These are phyloP conservation scores for Diplosphaera chodatii DNA, from an alignment of 139 green algal genomes.

Conservation along the genomic window DNA sequence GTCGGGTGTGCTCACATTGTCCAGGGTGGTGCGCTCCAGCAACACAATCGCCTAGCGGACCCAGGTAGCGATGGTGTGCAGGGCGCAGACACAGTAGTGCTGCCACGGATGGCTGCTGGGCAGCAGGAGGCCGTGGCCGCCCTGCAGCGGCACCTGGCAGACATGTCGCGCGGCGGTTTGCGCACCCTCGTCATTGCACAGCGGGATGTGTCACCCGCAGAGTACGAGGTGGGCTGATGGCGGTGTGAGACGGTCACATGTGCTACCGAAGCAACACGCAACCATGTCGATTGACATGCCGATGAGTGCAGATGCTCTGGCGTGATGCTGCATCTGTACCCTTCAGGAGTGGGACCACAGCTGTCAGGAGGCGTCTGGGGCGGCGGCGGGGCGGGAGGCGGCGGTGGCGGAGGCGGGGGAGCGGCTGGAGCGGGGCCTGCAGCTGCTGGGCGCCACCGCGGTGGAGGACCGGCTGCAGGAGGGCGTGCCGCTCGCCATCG, in stretches of 20 bases:
- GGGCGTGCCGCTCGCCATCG: slow-evolving; percentile 71
- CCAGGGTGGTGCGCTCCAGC: no score
- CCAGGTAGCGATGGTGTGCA: no score
- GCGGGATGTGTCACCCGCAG: slow-evolving; percentile 23
- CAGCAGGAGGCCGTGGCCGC: slow-evolving; percentile 12
- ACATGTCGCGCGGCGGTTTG: slow-evolving; percentile 46
- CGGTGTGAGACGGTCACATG: no score
- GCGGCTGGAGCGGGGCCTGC: slow-evolving; percentile 50
- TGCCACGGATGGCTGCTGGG: slow-evolving; percentile 39
- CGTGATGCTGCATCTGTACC: no score
- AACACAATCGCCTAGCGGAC: no score
- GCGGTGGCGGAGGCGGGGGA: slow-evolving; percentile 49
- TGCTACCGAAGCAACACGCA: no score
- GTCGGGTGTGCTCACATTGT: no score
- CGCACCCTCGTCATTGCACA: slow-evolving; percentile 53
- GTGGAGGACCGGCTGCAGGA: slow-evolving; percentile 82
- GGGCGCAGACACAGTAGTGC: slow-evolving; percentile 75
- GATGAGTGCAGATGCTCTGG: no score
- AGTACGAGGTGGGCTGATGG: slow-evolving; percentile 13
- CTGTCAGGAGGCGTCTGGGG: slow-evolving; percentile 34
- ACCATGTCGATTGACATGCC: no score
- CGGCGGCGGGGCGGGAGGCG: slow-evolving; percentile 51
- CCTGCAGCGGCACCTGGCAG: slow-evolving; percentile 42
- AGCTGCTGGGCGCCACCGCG: slow-evolving; percentile 62
- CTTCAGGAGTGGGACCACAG: slow-evolving; percentile 14